Percentiles rank a stretch among this genome's conserved stretches.
These are phyloP conservation scores for Harringtonia aguacate DNA, from an alignment of 2,329 filamentous ascomycete genomes.

Conservation along the genomic window DNA sequence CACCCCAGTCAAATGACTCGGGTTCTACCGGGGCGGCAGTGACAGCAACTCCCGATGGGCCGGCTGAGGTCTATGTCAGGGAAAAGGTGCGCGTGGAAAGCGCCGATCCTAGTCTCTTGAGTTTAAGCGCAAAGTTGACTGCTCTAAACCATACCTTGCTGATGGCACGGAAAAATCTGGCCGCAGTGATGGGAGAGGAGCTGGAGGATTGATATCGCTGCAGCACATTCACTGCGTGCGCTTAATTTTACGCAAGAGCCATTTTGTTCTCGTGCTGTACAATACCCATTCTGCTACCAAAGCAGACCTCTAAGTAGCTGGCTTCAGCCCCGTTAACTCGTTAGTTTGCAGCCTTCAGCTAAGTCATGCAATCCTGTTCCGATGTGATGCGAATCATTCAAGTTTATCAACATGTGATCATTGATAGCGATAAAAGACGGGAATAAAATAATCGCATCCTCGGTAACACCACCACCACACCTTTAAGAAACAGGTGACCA, in stretches of 20 bases:
- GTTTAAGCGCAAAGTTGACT: constrained; percentile 70
- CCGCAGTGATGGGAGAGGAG: constrained; percentile 63
- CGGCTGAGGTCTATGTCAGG: constrained; percentile 68
- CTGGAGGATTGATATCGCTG: constrained; percentile 19
- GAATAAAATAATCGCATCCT: neutral
- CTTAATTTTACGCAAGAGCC: too few species aligned
- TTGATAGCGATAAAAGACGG: neutral
- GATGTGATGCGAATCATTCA: too few species aligned
- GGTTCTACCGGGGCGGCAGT: constrained; percentile 1
- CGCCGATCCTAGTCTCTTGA: constrained; percentile 77
- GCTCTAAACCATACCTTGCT: constrained; percentile 65
- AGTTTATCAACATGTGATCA: too few species aligned
- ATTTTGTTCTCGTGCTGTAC: too few species aligned
- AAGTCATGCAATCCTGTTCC: too few species aligned
- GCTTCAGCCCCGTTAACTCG: too few species aligned
- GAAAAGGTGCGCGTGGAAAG: constrained; percentile 87
- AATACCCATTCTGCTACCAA: too few species aligned
- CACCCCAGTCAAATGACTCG: constrained; percentile 2
- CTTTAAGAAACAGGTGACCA: constrained; percentile 82
- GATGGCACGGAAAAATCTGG: constrained; percentile 60
- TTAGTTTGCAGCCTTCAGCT: too few species aligned
- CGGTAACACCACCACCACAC: neutral
- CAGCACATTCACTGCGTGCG: too few species aligned
- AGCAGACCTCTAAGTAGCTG: too few species aligned
- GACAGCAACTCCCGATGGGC: constrained; percentile 23